These are phyloP conservation scores for Moringa oleifera DNA, from an alignment of 345 rosid species.

Conservation along the genomic window DNA sequence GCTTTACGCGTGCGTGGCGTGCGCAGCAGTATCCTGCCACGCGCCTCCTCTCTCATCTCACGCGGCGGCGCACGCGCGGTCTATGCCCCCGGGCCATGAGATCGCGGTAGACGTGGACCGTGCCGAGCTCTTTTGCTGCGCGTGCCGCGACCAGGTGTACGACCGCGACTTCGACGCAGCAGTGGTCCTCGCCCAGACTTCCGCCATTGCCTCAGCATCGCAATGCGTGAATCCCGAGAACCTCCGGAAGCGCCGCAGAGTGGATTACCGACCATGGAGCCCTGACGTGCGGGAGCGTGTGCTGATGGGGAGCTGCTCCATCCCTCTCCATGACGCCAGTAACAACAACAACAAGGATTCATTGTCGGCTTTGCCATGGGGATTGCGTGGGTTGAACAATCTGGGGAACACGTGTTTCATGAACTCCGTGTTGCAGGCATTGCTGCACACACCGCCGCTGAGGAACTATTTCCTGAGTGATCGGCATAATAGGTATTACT, in stretches of 20 bases:
- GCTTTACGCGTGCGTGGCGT: slow-evolving; percentile 52
- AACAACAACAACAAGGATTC: background rate
- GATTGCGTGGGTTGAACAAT: slow-evolving; percentile 53
- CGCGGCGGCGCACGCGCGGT: slow-evolving; percentile 38
- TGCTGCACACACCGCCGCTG: slow-evolving; percentile 55
- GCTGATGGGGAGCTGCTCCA: slow-evolving; percentile 22
- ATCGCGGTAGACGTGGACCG: slow-evolving; percentile 59
- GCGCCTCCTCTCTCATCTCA: slow-evolving; percentile 34
- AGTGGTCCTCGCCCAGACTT: slow-evolving; percentile 37
- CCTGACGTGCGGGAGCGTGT: slow-evolving; percentile 34
- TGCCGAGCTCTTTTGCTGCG: slow-evolving; percentile 58
- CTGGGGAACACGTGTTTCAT: slow-evolving; percentile 60
- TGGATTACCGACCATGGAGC: slow-evolving; percentile 46
- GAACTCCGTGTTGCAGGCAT: slow-evolving; percentile 65
- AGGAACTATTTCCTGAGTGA: slow-evolving; percentile 54
- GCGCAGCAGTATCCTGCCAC: slow-evolving; percentile 54
- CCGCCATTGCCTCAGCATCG: slow-evolving; percentile 12
- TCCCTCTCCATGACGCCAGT: slow-evolving; percentile 14
- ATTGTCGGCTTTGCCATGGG: slow-evolving; percentile 27
- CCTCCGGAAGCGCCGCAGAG: slow-evolving; percentile 41
- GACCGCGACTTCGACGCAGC: slow-evolving; percentile 52
- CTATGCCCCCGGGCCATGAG: slow-evolving; percentile 43
- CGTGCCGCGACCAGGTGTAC: slow-evolving; percentile 56
- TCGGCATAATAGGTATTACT: slow-evolving; percentile 41
- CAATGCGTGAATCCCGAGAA: slow-evolving; percentile 27